Conservation (phyloP, 768 basidiomycete genomes). For the Neoboletus magnificus region DNA sequence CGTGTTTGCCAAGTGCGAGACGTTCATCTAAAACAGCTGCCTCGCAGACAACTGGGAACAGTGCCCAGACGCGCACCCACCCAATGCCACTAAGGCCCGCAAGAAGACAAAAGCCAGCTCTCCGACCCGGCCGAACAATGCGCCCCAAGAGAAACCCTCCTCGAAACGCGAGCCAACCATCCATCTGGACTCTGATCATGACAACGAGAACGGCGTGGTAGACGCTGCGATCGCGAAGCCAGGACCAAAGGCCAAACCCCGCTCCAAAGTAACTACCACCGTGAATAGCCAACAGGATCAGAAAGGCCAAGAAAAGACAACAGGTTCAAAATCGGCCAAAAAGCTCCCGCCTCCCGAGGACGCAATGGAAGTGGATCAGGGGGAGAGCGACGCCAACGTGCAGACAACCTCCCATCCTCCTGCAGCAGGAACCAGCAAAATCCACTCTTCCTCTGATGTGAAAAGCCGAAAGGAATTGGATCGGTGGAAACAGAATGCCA, state of each 20-base stretch:
- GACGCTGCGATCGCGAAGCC: constrained; percentile 2
- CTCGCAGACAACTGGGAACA: constrained; percentile 23
- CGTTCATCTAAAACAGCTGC: constrained; percentile 26
- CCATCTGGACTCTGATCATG: neutral
- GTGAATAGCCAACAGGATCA: constrained; percentile 4
- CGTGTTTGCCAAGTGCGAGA: neutral
- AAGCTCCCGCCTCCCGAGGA: constrained; percentile 4
- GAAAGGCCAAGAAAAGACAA: constrained; percentile 9
- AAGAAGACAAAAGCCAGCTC: constrained; percentile 18
- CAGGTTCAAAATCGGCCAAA: constrained; percentile 9
- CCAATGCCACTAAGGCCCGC: constrained; percentile 14
- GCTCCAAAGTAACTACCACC: constrained; percentile 7
- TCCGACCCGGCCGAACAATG: constrained; percentile 10
- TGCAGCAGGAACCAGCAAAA: constrained; percentile 11
- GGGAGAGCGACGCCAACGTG: neutral
- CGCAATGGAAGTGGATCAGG: constrained; percentile 15
- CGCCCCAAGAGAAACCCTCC: constrained; percentile 12
- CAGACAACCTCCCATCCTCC: constrained; percentile 2
- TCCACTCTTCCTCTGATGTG: constrained; percentile 10
- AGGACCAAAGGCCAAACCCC: constrained; percentile 18
- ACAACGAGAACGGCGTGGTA: neutral
- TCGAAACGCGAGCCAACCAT: constrained; percentile 12
- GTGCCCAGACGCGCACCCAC: constrained; percentile 3
- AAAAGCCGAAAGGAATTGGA: constrained; percentile 26
- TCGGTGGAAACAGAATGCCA: constrained; percentile 30